Conservation (phyloP, 2,329 filamentous ascomycete genomes). For the Epichloe aotearoae region DNA sequence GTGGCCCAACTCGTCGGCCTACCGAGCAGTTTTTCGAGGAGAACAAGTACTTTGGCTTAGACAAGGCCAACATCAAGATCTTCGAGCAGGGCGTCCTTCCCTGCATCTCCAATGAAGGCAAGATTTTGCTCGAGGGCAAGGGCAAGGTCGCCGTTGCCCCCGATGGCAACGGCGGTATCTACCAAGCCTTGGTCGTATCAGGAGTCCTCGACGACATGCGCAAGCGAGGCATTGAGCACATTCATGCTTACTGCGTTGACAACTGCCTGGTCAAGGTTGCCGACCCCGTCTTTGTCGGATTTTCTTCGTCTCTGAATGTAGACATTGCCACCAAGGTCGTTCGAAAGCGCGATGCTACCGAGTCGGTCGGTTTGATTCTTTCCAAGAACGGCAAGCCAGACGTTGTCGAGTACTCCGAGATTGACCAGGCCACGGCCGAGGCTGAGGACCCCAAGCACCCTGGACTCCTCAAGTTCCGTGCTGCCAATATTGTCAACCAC, state of each 20-base stretch:
- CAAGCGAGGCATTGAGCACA: constrained; percentile 79
- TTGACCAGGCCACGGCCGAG: constrained; percentile 77
- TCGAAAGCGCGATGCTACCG: constrained; percentile 90
- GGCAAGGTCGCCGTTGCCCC: constrained; percentile 86
- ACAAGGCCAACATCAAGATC: constrained; percentile 73
- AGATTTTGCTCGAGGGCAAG: constrained; percentile 89
- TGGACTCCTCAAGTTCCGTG: constrained; percentile 82
- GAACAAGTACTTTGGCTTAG: constrained; percentile 81
- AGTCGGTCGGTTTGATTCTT: constrained; percentile 88
- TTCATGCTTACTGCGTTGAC: constrained; percentile 96
- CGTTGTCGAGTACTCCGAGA: constrained; percentile 98
- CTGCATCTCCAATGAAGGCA: constrained; percentile 94
- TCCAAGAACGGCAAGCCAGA: constrained; percentile 93
- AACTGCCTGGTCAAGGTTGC: constrained; percentile 99
- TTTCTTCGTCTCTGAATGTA: constrained; percentile 74
- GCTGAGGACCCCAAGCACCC: constrained; percentile 72
- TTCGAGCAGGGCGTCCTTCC: constrained; percentile 96
- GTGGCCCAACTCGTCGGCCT: constrained; percentile 77
- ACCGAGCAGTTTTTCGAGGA: constrained; percentile 95
- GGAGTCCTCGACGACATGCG: constrained; percentile 79
- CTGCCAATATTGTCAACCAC: constrained; percentile 99
- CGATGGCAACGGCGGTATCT: constrained; percentile 94
- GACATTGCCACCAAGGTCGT: constrained; percentile 99
- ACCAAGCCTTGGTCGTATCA: constrained; percentile 73
- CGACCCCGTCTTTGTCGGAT: constrained; percentile 90